Evolutionary conservation across 495 filamentous ascomycete genomes (phyloP).

Genomic region (Annulohypoxylon bovei): DNA sequence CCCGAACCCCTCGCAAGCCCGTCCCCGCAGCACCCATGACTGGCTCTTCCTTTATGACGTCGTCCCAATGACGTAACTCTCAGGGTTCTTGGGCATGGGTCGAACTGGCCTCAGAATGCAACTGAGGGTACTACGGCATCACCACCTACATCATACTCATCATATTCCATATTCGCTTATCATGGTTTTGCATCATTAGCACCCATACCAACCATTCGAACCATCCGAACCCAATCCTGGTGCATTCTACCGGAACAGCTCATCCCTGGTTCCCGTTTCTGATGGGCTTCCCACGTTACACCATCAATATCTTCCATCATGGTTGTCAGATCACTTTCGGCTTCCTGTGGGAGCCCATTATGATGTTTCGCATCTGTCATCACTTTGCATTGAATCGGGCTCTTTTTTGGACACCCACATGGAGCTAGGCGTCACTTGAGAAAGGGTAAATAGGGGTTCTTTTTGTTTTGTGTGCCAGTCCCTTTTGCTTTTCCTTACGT

Average conservation of each 20-base stretch:
- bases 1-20: constrained; percentile 14
- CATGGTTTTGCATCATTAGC: constrained; percentile 39
- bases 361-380: constrained; percentile 44
- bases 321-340: constrained; percentile 17
- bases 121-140: constrained; percentile 31
- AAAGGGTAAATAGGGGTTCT: constrained; percentile 7
- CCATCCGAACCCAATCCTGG: constrained; percentile 20
- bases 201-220: not conserved
- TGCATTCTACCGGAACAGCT: constrained; percentile 36
- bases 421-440: constrained; percentile 30
- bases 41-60: constrained; percentile 33
- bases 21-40: constrained; percentile 34
- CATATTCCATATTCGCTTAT: constrained; percentile 33
- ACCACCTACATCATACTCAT: constrained; percentile 46
- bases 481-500: constrained; percentile 15
- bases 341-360: constrained; percentile 23
- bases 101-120: not conserved
- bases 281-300: constrained; percentile 19
- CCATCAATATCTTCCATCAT: constrained; percentile 21
- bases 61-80: constrained; percentile 36
- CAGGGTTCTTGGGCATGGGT: constrained; percentile 20
- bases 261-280: constrained; percentile 31
- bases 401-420: not conserved
- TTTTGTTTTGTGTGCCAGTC: constrained; percentile 6
- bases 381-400: constrained; percentile 24